Base-by-base conservation (phyloP, 2,329 filamentous ascomycete genomes). In the Cladosporium sp. region DNA sequence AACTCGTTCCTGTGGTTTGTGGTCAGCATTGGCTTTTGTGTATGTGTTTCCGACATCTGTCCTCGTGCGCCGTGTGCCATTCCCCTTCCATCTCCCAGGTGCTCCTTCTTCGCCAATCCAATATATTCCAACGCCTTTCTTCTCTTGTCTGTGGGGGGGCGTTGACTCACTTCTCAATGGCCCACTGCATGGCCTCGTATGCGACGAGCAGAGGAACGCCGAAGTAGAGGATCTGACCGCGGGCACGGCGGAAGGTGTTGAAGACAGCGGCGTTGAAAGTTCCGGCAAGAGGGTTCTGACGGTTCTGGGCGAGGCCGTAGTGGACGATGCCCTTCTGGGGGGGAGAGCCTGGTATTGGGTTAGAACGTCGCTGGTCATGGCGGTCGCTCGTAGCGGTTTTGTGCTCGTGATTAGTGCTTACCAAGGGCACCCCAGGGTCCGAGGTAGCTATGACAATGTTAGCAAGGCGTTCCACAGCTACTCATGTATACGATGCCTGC, bases 201-300 rank as follows among this genome's bases (percentile, higher is more conserved):
- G 84, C 92, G 67, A 82, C 76, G 64, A 94, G 70, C 68, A 96
- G 79, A 39, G 92, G 88, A 61, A 94, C 89, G 25, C 87, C 83
- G 77, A 92, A 87, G 84, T 92, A 99, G 68, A 97, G 86, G 67
- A 96, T 86, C 82, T 97, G 94, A 68, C 83, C 77, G 75, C 86
- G 87, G 78, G 88, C 89, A 71, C 94, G 87, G 76, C 94, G 88
- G 84, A 89, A 95, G 69, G 86, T 88, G 85, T 99, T 99, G 88
- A 97, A 97, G 81, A 97, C 79, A 72, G 92, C 93, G 67, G 88
- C 89, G 76, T 93, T 80, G 65, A 83, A 76, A 61, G 88, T 81
- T 70, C 90, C 90, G 64, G 91, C 91, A 67, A 96, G 83, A 64
- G 92, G 89, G 72, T 89, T 87, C 81, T 96, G 93, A 74, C 89